Percentiles rank a stretch among this genome's conserved stretches.
phyloP scores from a whole-genome alignment of 148 eudicot genomes.

The Amaranthus cruentus region DNA sequence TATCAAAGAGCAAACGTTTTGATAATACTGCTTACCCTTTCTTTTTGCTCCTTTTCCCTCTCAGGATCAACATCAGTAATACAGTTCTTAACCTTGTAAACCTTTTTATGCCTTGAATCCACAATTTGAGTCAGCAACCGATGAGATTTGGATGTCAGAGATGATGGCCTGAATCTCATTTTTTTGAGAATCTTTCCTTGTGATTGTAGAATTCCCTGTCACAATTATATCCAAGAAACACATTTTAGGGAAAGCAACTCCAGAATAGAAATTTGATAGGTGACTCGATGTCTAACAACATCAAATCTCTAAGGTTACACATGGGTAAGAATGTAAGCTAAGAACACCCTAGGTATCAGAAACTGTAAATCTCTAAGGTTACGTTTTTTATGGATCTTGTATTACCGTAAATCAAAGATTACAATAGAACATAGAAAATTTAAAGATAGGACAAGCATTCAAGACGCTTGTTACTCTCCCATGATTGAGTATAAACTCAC shows the following conservation, averaged over 20 bases:
- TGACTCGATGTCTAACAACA: neutral
- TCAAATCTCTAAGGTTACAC: neutral
- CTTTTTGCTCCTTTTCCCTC: conserved; percentile 93
- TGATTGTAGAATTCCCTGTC: conserved; percentile 90
- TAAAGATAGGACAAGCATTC: too few relatives aligned
- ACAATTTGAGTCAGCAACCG: conserved; percentile 87
- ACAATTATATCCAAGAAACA: conserved; percentile 13
- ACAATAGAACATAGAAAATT: too few relatives aligned
- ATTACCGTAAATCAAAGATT: too few relatives aligned
- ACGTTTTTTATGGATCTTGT: too few relatives aligned
- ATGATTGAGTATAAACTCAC: too few relatives aligned
- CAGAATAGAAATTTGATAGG: neutral
- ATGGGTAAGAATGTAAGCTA: neutral
- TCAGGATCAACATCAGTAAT: conserved; percentile 97
- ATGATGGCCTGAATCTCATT: conserved; percentile 98
- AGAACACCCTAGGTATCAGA: neutral
- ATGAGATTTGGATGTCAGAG: conserved; percentile 88
- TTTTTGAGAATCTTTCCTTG: conserved; percentile 80
- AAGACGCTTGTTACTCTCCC: too few relatives aligned
- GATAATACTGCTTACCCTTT: conserved; percentile 44
- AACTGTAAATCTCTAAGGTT: neutral
- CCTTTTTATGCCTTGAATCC: conserved; percentile 91
- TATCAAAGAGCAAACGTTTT: conserved; percentile 1
- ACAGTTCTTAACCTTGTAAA: conserved; percentile 84
- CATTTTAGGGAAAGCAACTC: neutral